A percentile compares a stretch with the other conserved stretches of the same genome.
Evolutionary conservation across 805 yeast species (phyloP).

Genomic region (Sugiyamaella chiloensis): DNA sequence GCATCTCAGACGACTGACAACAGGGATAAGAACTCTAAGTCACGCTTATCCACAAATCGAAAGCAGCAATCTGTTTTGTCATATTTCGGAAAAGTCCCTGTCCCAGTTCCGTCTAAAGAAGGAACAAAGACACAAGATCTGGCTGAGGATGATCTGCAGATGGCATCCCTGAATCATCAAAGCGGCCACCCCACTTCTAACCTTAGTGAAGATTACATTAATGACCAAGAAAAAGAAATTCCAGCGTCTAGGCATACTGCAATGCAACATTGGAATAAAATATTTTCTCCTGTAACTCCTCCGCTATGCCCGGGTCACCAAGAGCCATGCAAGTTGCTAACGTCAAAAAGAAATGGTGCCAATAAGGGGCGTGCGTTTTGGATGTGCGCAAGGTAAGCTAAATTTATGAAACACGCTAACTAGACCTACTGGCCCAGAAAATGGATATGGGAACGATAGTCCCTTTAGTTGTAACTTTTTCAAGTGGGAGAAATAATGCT

Average conservation of each 20-base stretch:
- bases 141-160: background rate
- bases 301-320: constrained; percentile 33
- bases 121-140: background rate
- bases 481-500: constrained; percentile 29
- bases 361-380: constrained; percentile 40
- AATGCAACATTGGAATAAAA: constrained; percentile 19
- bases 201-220: no score
- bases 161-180: no score
- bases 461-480: constrained; percentile 33
- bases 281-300: constrained; percentile 25
- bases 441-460: constrained; percentile 18
- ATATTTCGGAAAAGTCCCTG: background rate
- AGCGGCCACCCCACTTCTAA: no score
- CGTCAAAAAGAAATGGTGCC: constrained; percentile 33
- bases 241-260: constrained; percentile 7
- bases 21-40: no score
- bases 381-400: constrained; percentile 32
- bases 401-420: background rate
- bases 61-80: constrained; percentile 2
- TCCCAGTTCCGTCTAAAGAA: background rate
- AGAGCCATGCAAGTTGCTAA: constrained; percentile 34
- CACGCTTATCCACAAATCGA: background rate
- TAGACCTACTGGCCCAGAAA: constrained; percentile 26
- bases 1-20: no score
- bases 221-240: no score